Base-by-base conservation (phyloP, 345 rosid species). In the Lepidium sativum region DNA sequence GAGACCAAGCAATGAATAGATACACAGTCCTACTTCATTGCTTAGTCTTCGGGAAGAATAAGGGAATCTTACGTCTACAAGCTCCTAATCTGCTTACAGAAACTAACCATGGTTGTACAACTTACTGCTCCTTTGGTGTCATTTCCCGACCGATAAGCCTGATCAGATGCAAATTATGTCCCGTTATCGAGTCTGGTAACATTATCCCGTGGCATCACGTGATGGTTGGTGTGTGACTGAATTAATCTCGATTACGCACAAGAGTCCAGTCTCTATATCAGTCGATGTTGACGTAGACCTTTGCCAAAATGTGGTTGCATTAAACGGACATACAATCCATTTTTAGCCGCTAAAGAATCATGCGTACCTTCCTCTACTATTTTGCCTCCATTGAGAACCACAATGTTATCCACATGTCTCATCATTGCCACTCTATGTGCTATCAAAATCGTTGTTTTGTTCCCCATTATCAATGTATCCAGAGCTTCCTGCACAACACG, bases 391-490 rank as follows among this genome's bases (percentile, higher is more conserved):
- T 95, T 95, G 25, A 95, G 88, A 74, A 95, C 98, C 60, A 95
- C 99, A 69, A 95, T 95, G 77, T 81, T 95, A 74, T 95, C 99
- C 48, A 95, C 99, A 54, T 88, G 95, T 77, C 96, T 88, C 99
- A 91, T 91, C 99, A 95, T 95, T 34, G 96, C 99, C 10, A 87
- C 91, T 75, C 99, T 85, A 66, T 91, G 99, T 57, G 99, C 99
- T 77, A 95, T 95, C 78, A 95, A 70, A 65, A 95, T 85, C 60
- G 99, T 88, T 32, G 99, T 95, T 79, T 95, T 95, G 78, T 95
- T 95, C 47, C 99, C 99, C 97, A 94, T 88, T 69, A 91, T 83
- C 72, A 94, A 80, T 0, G 96, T 94, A 70, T 94, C 97, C 9
- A 94, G 92, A 61, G 99, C 99, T 79, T 94, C 99, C 74, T 94